Conservation (phyloP, 139 green algal species). For the Trebouxia sp. region DNA sequence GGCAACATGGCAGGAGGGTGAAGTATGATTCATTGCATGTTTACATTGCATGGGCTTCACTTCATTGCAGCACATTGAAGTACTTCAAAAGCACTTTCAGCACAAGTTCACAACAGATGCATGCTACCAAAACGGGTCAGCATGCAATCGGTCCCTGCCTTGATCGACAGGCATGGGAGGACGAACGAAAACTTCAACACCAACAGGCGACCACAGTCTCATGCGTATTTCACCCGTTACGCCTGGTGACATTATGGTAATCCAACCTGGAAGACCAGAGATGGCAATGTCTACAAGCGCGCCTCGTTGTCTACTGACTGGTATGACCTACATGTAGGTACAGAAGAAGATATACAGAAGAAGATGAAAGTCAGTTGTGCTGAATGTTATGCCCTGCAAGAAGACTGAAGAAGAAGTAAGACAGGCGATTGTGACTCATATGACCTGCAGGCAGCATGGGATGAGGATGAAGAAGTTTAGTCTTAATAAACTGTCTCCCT, state of each 20-base stretch:
- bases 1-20: too few relatives aligned
- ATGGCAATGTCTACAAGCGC: constrained; percentile 69
- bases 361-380: neutral
- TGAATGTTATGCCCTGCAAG: neutral
- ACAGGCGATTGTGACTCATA: too few relatives aligned
- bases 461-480: too few relatives aligned
- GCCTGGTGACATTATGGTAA: constrained; percentile 36
- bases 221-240: constrained; percentile 42
- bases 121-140: neutral
- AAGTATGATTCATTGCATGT: too few relatives aligned
- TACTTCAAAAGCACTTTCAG: too few relatives aligned
- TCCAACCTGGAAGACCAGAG: constrained; percentile 75
- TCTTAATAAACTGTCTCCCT: too few relatives aligned
- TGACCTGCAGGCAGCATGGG: too few relatives aligned
- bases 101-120: neutral
- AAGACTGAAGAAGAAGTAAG: neutral
- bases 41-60: too few relatives aligned
- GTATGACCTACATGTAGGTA: neutral
- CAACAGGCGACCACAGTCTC: constrained; percentile 72
- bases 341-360: neutral
- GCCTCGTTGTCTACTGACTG: constrained; percentile 20
- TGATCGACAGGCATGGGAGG: constrained; percentile 22
- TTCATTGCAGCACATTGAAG: too few relatives aligned
- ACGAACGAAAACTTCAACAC: constrained; percentile 88
- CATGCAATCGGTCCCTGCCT: neutral